Conservation (phyloP, 371 early-diverging fungal species). For the Apophysomyces ossiformis region DNA sequence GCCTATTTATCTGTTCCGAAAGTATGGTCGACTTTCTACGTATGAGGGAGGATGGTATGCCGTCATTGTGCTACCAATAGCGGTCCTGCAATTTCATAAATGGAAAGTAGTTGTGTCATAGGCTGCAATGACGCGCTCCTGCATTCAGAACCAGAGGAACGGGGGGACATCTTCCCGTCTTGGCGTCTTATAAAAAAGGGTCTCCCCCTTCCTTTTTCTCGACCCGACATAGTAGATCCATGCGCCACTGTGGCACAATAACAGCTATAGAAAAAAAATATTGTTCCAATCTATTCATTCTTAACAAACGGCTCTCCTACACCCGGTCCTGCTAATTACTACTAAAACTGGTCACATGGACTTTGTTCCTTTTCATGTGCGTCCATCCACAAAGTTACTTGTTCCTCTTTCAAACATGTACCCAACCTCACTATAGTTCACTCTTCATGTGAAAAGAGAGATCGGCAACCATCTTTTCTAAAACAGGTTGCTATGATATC, state of each 20-base stretch:
- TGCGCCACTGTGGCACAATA: conserved; percentile 10
- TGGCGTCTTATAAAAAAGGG: conserved; percentile 1
- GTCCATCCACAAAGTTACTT: neutral
- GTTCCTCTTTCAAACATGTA: neutral
- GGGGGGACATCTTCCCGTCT: neutral
- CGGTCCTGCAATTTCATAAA: neutral
- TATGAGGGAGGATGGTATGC: neutral
- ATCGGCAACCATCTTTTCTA: neutral
- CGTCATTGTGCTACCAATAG: conserved; percentile 5
- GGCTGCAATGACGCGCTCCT: neutral
- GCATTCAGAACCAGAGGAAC: neutral
- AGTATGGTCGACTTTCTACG: neutral
- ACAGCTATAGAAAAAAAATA: too few relatives aligned
- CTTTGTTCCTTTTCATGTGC: neutral
- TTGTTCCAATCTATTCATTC: too few relatives aligned
- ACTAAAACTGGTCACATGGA: too few relatives aligned
- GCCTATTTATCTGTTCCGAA: conserved; percentile 16
- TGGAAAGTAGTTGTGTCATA: conserved; percentile 1
- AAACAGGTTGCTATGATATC: conserved; percentile 5
- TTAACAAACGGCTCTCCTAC: too few relatives aligned
- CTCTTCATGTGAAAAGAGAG: neutral
- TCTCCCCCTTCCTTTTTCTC: neutral
- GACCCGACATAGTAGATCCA: neutral
- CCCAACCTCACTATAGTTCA: neutral
- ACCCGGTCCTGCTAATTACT: too few relatives aligned